phyloP scores from a whole-genome alignment of 306 rosid species.

The Gleditsia sinensis region DNA sequence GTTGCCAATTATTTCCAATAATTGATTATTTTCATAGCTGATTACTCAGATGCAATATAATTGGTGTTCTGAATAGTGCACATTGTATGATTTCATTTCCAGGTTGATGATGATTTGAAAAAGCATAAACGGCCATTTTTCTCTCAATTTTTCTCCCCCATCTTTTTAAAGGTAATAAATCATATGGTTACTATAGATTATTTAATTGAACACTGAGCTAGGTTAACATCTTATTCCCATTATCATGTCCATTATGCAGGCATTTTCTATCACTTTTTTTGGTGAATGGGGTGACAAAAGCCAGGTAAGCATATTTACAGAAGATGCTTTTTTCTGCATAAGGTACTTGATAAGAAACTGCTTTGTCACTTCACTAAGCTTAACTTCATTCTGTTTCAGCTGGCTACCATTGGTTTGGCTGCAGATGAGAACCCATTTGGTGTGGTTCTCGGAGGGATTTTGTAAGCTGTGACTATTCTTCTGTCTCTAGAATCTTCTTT shows the following conservation, averaged over 20 bases:
- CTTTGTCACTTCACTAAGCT: slow-evolving; percentile 20
- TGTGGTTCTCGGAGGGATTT: slow-evolving; percentile 72
- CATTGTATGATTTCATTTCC: slow-evolving; percentile 1
- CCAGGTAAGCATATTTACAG: slow-evolving; percentile 49
- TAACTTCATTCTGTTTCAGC: slow-evolving; percentile 43
- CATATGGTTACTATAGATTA: not conserved
- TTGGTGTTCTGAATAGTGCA: not conserved
- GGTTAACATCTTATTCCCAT: slow-evolving; percentile 1
- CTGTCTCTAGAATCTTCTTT: not conserved
- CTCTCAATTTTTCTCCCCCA: slow-evolving; percentile 62
- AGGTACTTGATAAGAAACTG: not conserved
- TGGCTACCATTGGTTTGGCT: slow-evolving; percentile 80
- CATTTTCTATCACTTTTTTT: slow-evolving; percentile 74
- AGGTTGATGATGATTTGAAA: slow-evolving; percentile 62
- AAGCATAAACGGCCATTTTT: slow-evolving; percentile 55
- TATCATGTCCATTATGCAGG: slow-evolving; percentile 41
- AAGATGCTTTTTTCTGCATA: not conserved
- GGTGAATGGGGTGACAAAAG: slow-evolving; percentile 89
- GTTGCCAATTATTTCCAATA: not conserved
- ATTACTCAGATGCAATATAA: not conserved
- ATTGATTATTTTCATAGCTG: not conserved
- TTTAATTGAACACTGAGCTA: not conserved
- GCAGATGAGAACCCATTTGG: slow-evolving; percentile 79
- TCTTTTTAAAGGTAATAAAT: slow-evolving; percentile 58
- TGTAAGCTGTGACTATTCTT: slow-evolving; percentile 46